Evolutionary conservation across 306 rosid species (phyloP), one percentile per base, ranked within the genome.

Genomic region (Acacia acuminata): DNA sequence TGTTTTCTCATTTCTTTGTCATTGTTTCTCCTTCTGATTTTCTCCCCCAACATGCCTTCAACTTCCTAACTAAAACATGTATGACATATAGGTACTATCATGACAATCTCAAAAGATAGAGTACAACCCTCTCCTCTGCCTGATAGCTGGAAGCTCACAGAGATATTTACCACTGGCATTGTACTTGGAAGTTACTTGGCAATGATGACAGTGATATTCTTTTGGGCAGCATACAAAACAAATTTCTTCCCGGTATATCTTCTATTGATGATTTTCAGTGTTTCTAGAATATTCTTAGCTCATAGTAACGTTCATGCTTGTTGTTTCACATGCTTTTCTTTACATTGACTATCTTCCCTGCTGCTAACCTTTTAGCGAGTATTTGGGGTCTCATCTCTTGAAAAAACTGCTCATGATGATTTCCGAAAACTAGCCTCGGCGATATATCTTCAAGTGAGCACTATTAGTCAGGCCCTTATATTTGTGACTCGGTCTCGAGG

Each of bases 41-140:
- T 75, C 27, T 47, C 61, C 55, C 12, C 48, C 20, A 24, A 38
- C 77, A 71, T 51, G 70, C 72, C 79, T 78, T 48, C 20, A 4
- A 71, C 79, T 81, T 56, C 24, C 1, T 75, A 8, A 70, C 79
- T 50, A 80, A 51, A 71, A 55, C 47, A 77, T 45, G 13, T 56
- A 61, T 79, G 73, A 77, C 77, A 61, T 84, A 72, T 81, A 96
- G 99, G 99, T 81, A 96, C 99, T 48, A 96, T 96, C 55, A 96
- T 96, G 99, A 96, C 99, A 71, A 96, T 96, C 63, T 93, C 99
- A 42, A 96, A 96, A 90, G 99, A 96, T 82, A 82, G 99, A 44
- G 99, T 93, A 73, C 93, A 93, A 83, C 99, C 99, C 71, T 96
- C 99, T 77, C 99, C 98, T 67, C 89, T 96, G 73, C 99, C 99